A percentile compares a stretch with the other conserved stretches of the same genome.
Evolutionary conservation across 2,329 filamentous ascomycete species (phyloP).

Genomic region (Pestalotiopsis sp.): DNA sequence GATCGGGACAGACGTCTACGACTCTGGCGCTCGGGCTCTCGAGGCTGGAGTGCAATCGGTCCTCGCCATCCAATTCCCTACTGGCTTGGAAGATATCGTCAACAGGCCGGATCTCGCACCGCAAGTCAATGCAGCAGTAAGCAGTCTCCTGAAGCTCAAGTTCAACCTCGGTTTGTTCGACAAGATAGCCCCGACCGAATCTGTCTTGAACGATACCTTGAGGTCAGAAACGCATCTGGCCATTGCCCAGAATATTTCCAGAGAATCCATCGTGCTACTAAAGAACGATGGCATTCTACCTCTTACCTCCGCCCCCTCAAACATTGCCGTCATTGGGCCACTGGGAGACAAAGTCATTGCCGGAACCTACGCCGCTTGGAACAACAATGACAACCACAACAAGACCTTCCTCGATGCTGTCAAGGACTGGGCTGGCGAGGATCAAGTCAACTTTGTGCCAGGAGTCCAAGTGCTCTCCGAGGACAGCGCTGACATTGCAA

Average conservation of each 20-base stretch:
- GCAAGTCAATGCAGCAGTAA: slow-evolving; percentile 29
- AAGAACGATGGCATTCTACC: slow-evolving; percentile 24
- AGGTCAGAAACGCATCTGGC: slow-evolving; percentile 18
- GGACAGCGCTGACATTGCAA: slow-evolving; percentile 19
- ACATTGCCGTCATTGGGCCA: slow-evolving; percentile 22
- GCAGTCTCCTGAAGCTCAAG: slow-evolving; percentile 32
- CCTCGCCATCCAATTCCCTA: slow-evolving; percentile 26
- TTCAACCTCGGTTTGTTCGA: slow-evolving; percentile 20
- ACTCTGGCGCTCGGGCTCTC: slow-evolving; percentile 30
- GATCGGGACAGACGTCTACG: slow-evolving; percentile 28
- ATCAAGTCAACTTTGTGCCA: slow-evolving; percentile 24
- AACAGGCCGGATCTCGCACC: slow-evolving; percentile 24
- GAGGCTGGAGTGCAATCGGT: slow-evolving; percentile 31
- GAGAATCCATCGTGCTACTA: slow-evolving; percentile 24
- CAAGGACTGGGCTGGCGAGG: slow-evolving; percentile 21
- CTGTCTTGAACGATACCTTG: slow-evolving; percentile 18
- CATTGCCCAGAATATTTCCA: slow-evolving; percentile 22
- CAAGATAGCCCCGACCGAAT: slow-evolving; percentile 26
- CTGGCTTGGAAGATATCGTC: slow-evolving; percentile 22
- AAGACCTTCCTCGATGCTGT: slow-evolving; percentile 24
- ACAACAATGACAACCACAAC: slow-evolving; percentile 21
- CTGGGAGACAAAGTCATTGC: slow-evolving; percentile 22
- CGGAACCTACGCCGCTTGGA: slow-evolving; percentile 17
- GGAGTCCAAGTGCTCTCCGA: slow-evolving; percentile 19
- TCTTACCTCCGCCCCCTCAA: not conserved